Evolutionary conservation across 2,329 filamentous ascomycete species (phyloP).

Genomic region (Aspergillus latus): DNA sequence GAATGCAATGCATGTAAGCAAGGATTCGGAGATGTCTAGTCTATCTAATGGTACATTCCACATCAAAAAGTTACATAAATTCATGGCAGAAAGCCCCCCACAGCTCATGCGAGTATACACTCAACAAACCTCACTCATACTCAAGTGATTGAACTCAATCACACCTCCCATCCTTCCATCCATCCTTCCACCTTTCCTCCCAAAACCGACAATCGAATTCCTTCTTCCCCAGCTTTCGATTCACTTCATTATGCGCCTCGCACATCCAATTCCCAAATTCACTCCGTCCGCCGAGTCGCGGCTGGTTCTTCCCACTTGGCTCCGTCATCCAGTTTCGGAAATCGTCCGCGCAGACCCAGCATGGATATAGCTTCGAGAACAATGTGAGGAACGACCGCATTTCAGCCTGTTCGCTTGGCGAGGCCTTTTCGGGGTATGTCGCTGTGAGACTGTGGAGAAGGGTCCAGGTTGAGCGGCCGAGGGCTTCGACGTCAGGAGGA

Average conservation of each 20-base stretch:
- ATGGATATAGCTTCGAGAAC: slow-evolving; percentile 88
- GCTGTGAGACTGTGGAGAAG: slow-evolving; percentile 90
- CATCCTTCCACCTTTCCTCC: slow-evolving; percentile 93
- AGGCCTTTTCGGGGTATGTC: slow-evolving; percentile 72
- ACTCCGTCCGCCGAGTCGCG: slow-evolving; percentile 54
- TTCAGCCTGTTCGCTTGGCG: slow-evolving; percentile 68
- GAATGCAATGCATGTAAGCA: slow-evolving; percentile 12
- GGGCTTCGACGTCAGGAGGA: slow-evolving; percentile 81
- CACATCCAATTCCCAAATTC: slow-evolving; percentile 54
- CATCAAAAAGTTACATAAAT: slow-evolving; percentile 7
- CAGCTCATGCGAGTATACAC: not conserved
- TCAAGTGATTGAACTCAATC: slow-evolving; percentile 44
- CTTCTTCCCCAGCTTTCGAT: slow-evolving; percentile 79
- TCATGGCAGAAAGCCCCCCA: not conserved
- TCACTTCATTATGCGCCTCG: slow-evolving; percentile 53
- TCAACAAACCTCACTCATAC: no score
- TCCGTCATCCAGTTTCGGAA: slow-evolving; percentile 78
- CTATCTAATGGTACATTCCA: slow-evolving; percentile 3
- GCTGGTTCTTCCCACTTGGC: slow-evolving; percentile 58
- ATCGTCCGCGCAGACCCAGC: slow-evolving; percentile 92
- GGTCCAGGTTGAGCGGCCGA: slow-evolving; percentile 90
- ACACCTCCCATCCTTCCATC: slow-evolving; percentile 70
- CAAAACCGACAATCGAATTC: slow-evolving; percentile 86
- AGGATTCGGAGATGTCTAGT: slow-evolving; percentile 8
- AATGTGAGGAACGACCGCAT: slow-evolving; percentile 74